Evolutionary conservation across 352 stramenopile genomes (phyloP).

Genomic region (Phytophthora macrochlamydospora): DNA sequence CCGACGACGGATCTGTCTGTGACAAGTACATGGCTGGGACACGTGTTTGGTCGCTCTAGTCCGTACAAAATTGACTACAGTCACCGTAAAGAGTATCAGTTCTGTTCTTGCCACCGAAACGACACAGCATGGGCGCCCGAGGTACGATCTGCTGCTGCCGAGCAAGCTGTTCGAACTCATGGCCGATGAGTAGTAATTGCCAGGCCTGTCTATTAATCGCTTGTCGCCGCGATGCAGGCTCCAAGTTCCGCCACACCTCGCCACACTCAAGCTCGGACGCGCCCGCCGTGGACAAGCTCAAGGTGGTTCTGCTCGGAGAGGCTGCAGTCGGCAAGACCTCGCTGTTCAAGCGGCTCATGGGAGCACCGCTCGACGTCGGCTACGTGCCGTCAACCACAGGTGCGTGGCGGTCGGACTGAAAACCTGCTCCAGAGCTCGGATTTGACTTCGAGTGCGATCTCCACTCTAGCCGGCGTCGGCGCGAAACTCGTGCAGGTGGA

Average conservation of each 20-base stretch:
- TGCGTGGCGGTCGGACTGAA: slow-evolving; percentile 5
- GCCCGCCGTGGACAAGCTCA: slow-evolving; percentile 33
- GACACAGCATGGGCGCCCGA: slow-evolving; percentile 9
- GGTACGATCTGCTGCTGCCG: slow-evolving; percentile 2
- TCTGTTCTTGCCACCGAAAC: not conserved
- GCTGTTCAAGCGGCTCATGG: slow-evolving; percentile 58
- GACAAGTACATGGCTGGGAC: not conserved
- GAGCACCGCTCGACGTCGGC: slow-evolving; percentile 19
- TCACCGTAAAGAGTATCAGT: too few species aligned
- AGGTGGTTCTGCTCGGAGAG: slow-evolving; percentile 54
- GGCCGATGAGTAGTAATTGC: too few species aligned
- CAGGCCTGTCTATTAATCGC: not conserved
- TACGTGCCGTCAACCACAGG: slow-evolving; percentile 44
- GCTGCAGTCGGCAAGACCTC: slow-evolving; percentile 54
- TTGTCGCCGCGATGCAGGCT: not conserved
- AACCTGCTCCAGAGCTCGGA: not conserved
- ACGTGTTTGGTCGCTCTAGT: not conserved
- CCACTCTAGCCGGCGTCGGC: slow-evolving; percentile 42
- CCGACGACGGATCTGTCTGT: slow-evolving; percentile 9
- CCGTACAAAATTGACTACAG: too few species aligned
- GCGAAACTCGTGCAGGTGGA: slow-evolving; percentile 62
- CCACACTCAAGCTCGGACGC: not conserved
- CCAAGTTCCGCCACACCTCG: slow-evolving; percentile 1
- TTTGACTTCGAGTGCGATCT: not conserved
- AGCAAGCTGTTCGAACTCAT: not conserved